Percentiles rank a stretch among this genome's conserved stretches.
Conservation (phyloP, 2,329 filamentous ascomycete species). For the Cladosporium sp. region DNA sequence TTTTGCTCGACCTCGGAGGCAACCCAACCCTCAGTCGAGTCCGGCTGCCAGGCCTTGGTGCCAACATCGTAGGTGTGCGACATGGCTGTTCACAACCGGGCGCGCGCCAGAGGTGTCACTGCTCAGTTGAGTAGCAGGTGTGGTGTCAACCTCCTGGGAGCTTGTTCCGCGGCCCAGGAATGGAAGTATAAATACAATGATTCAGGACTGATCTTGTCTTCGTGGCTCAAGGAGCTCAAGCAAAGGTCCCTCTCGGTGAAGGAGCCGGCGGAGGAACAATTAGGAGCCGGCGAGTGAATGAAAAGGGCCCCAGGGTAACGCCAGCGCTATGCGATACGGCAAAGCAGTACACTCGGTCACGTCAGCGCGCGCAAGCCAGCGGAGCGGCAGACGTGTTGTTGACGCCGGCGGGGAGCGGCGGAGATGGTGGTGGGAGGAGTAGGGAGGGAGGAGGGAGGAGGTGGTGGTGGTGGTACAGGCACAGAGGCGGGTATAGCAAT, state of each 20-base stretch:
- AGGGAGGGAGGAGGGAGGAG: background rate
- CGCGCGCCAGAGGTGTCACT: background rate
- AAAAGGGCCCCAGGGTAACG: slow-evolving; percentile 10
- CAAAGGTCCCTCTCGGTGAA: background rate
- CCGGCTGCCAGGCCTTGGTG: slow-evolving; percentile 97
- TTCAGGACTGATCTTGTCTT: background rate
- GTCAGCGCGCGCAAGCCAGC: slow-evolving; percentile 15
- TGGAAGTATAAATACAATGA: slow-evolving; percentile 12
- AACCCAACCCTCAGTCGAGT: slow-evolving; percentile 94
- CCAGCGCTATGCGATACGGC: slow-evolving; percentile 16
- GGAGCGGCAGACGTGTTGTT: slow-evolving; percentile 8
- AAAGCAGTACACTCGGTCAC: slow-evolving; percentile 15
- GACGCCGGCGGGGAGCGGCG: slow-evolving; percentile 6
- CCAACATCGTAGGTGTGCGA: slow-evolving; percentile 94
- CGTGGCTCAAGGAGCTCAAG: background rate
- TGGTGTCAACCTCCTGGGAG: slow-evolving; percentile 2
- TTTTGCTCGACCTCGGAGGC: slow-evolving; percentile 92
- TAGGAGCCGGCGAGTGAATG: slow-evolving; percentile 12
- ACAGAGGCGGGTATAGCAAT: slow-evolving; percentile 18
- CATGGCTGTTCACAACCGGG: slow-evolving; percentile 54
- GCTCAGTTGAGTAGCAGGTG: background rate
- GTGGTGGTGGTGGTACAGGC: slow-evolving; percentile 14
- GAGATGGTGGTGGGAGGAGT: slow-evolving; percentile 4
- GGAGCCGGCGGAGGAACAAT: slow-evolving; percentile 1
- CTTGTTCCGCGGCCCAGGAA: background rate